These are phyloP conservation scores for Solanum hybrid DNA, from an alignment of 305 asterid genomes.

Conservation along the genomic window DNA sequence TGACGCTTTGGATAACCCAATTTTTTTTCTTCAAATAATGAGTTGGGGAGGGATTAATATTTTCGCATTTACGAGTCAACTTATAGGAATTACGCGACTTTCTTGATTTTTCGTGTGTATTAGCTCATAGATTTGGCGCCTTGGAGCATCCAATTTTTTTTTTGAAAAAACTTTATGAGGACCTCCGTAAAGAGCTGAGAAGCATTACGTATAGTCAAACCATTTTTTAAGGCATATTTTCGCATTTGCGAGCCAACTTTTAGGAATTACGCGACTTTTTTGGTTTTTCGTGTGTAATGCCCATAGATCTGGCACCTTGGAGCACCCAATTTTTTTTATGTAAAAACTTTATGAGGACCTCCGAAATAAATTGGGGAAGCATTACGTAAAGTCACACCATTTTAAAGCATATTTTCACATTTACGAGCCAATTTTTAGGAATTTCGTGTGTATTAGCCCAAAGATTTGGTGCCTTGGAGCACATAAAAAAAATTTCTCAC, in stretches of 20 bases:
- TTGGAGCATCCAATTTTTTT: accelerated
- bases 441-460: neutral
- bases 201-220: neutral
- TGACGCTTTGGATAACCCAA: neutral
- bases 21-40: neutral
- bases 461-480: neutral
- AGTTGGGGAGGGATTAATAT: neutral
- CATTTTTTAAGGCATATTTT: neutral
- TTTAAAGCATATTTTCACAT: neutral
- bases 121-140: neutral
- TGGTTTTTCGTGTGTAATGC: neutral
- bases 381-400: neutral
- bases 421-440: neutral
- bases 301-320: neutral
- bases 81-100: neutral
- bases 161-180: neutral
- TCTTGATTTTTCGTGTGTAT: neutral
- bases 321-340: neutral
- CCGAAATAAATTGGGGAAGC: neutral
- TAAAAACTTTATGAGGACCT: neutral
- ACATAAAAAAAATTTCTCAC: too few species aligned
- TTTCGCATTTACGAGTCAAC: neutral
- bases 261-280: neutral
- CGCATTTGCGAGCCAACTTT: neutral
- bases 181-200: neutral